Evolutionary conservation across 2,329 filamentous ascomycete species (phyloP).

Genomic region (Madurella mycetomatis): DNA sequence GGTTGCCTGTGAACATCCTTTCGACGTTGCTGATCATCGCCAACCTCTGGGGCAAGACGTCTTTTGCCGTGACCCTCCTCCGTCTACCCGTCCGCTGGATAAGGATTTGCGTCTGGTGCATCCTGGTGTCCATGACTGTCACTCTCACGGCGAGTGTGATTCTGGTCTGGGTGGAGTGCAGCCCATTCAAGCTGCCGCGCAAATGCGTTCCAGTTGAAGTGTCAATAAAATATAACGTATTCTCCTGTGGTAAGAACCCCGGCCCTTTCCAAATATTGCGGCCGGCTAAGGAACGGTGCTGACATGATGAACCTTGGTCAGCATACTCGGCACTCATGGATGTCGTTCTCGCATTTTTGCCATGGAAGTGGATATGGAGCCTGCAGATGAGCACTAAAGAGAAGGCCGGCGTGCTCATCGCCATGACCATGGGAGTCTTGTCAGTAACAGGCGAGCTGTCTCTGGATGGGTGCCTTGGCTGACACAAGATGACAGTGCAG

Average conservation of each 20-base stretch:
- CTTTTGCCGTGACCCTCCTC: conserved; percentile 22
- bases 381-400: conserved; percentile 24
- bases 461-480: no score
- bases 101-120: conserved; percentile 10
- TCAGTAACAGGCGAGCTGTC: conserved; percentile 6
- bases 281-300: no score
- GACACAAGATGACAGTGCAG: no score
- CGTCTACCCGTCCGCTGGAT: conserved; percentile 19
- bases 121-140: conserved; percentile 14
- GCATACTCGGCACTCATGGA: conserved; percentile 23
- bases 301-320: not conserved
- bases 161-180: not conserved
- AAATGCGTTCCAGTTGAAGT: conserved; percentile 14
- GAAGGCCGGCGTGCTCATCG: conserved; percentile 21
- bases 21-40: conserved; percentile 17
- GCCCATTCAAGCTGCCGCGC: not conserved
- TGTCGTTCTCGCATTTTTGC: conserved; percentile 20
- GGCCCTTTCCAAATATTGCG: no score
- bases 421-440: conserved; percentile 28
- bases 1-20: conserved; percentile 10
- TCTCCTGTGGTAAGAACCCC: conserved; percentile 38
- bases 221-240: conserved; percentile 20
- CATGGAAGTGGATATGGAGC: conserved; percentile 18
- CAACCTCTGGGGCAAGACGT: conserved; percentile 21
- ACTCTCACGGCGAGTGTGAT: conserved; percentile 14